Conservation (phyloP, 306 rosid genomes). For the Pyrus pyrifolia region DNA sequence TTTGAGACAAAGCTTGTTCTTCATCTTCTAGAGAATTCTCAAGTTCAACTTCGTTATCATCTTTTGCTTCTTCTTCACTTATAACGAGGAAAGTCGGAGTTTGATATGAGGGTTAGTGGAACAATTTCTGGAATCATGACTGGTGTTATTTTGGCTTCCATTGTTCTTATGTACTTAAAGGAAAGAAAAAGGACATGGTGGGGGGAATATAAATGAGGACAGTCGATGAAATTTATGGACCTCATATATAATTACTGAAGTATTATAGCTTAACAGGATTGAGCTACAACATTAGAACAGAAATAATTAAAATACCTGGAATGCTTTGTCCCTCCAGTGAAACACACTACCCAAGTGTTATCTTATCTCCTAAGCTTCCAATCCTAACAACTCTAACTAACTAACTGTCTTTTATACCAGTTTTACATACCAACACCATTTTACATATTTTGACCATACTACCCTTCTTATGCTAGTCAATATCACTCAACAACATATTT, state of each 20-base stretch:
- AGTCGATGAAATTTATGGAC: too few species aligned
- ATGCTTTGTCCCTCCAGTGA: slow-evolving; percentile 53
- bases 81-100: neutral
- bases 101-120: neutral
- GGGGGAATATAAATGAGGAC: neutral
- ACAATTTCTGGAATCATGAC: neutral
- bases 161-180: neutral
- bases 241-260: neutral
- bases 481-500: slow-evolving; percentile 30
- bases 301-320: slow-evolving; percentile 30
- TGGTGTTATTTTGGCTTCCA: neutral
- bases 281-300: neutral
- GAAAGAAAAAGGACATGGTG: neutral
- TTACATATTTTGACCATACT: too few species aligned
- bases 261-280: neutral
- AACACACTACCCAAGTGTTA: too few species aligned
- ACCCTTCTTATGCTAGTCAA: too few species aligned
- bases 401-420: too few species aligned
- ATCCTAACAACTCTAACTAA: too few species aligned
- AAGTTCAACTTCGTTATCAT: neutral
- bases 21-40: neutral
- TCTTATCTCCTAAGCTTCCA: too few species aligned
- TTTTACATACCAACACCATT: too few species aligned
- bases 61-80: neutral
- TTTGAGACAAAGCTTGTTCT: neutral